Conservation (phyloP, 352 stramenopile genomes). For the Phytophthora colocasiae region DNA sequence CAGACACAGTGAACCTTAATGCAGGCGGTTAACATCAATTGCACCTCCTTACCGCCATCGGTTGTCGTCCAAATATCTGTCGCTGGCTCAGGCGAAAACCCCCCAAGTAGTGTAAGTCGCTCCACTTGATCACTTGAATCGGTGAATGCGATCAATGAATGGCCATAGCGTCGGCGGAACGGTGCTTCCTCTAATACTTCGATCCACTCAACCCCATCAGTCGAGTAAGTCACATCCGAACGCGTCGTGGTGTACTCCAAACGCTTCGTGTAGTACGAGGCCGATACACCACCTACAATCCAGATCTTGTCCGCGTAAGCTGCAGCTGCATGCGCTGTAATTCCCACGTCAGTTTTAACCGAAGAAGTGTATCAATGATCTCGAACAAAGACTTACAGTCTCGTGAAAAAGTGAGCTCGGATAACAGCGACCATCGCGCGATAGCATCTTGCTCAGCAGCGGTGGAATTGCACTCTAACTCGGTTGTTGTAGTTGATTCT, state of each 20-base stretch:
- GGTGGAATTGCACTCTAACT: conserved; percentile 63
- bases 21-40: not conserved
- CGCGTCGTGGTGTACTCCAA: conserved; percentile 72
- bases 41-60: conserved; percentile 58
- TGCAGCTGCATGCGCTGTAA: conserved; percentile 65
- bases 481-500: conserved; percentile 14
- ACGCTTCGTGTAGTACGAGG: conserved; percentile 76
- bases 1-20: conserved; percentile 4
- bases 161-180: conserved; percentile 77
- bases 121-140: conserved; percentile 58
- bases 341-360: conserved; percentile 1
- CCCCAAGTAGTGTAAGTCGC: conserved; percentile 65
- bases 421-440: conserved; percentile 56
- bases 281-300: conserved; percentile 79
- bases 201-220: conserved; percentile 65
- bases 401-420: conserved; percentile 67
- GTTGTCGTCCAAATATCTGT: conserved; percentile 78
- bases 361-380: no score
- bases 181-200: conserved; percentile 77
- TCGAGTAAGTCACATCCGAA: conserved; percentile 69
- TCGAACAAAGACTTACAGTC: conserved; percentile 50
- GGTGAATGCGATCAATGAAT: conserved; percentile 69
- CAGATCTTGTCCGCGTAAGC: conserved; percentile 70
- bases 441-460: conserved; percentile 48
- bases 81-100: conserved; percentile 79